A percentile compares a stretch with the other conserved stretches of the same genome.
Evolutionary conservation across 106 monocot species (phyloP).

Genomic region (Allium cepa): DNA sequence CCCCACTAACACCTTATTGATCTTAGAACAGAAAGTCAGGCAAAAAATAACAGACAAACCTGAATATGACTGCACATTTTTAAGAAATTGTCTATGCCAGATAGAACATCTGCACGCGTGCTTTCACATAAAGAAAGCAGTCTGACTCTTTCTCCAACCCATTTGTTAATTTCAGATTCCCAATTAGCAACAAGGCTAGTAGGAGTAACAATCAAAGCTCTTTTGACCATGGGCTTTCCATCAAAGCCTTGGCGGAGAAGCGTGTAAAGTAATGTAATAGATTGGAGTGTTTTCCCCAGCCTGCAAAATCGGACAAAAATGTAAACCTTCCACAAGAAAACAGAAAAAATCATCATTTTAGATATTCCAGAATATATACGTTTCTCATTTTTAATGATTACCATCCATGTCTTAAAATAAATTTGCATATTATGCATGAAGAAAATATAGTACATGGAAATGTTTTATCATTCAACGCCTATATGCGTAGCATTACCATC

Average conservation of each 20-base stretch:
- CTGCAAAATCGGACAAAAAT: conserved; percentile 28
- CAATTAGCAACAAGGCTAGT: conserved; percentile 99
- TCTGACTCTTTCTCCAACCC: conserved; percentile 70
- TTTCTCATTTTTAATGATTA: too few species aligned
- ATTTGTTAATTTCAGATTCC: conserved; percentile 96
- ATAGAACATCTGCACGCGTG: conserved; percentile 83
- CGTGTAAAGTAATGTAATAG: conserved; percentile 89
- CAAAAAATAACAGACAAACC: conserved; percentile 17
- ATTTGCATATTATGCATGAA: too few species aligned
- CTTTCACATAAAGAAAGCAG: conserved; percentile 93
- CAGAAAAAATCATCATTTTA: not conserved
- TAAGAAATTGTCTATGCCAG: conserved; percentile 82
- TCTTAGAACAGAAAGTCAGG: not conserved
- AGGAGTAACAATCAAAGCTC: conserved; percentile 84
- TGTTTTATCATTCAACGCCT: too few species aligned
- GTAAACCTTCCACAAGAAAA: not conserved
- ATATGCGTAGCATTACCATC: too few species aligned
- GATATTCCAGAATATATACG: too few species aligned
- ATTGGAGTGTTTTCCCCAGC: conserved; percentile 95
- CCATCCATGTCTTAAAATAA: too few species aligned
- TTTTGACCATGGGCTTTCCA: conserved; percentile 84
- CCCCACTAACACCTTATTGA: too few species aligned
- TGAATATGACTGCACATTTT: conserved; percentile 53
- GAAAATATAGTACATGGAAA: too few species aligned
- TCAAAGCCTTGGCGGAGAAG: conserved; percentile 93